Base-by-base conservation (phyloP, 2,329 filamentous ascomycete genomes). In the Xylaria sp. region DNA sequence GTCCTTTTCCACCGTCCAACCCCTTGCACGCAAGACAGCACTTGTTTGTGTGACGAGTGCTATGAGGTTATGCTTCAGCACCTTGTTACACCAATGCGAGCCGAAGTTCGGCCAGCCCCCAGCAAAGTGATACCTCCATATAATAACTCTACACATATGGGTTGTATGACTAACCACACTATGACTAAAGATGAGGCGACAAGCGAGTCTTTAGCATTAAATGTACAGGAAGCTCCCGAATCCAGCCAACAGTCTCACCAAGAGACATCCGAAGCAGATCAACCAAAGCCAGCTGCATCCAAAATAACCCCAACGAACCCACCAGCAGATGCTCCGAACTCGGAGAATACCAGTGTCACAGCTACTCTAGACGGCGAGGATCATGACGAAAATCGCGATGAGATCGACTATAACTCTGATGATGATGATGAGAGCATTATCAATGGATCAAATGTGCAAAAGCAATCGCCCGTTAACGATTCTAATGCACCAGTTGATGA, bases 341-440 rank as follows among this genome's bases (percentile, higher is more conserved):
- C 80, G 12, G 76, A 79, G 10, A 76, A 75, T 58, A 80, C 78
- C 34, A 80, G 80, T 65, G 79, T 78, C 15, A 80, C 79, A 9
- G 77, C 74, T 18, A 80, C 78, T 52, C 72, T 80, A 6, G 76
- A 76, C 39, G 74, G 76, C 23, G 78, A 78, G 25, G 78, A 79
- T 31, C 72, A 78, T 39, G 76, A 78, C 28, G 78, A 78, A 28
- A 77, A 78, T 28, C 73, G 78, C 44, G 77, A 78, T 60, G 77
- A 79, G 60, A 81, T 80, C 55, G 78, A 81, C 66, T 80, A 81
- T 25, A 28, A 66, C 62, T 77, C 77, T 1, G 78, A 80, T 51
- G 76, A 80, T 34, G 82, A 80, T 20, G 80, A 81, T 15, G 56
- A 65, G 20, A 63, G 78, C 78, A 55, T 74, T 44, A 65, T 66